Conservation (phyloP, 2,329 filamentous ascomycete genomes). For the Ilyonectria sp. region DNA sequence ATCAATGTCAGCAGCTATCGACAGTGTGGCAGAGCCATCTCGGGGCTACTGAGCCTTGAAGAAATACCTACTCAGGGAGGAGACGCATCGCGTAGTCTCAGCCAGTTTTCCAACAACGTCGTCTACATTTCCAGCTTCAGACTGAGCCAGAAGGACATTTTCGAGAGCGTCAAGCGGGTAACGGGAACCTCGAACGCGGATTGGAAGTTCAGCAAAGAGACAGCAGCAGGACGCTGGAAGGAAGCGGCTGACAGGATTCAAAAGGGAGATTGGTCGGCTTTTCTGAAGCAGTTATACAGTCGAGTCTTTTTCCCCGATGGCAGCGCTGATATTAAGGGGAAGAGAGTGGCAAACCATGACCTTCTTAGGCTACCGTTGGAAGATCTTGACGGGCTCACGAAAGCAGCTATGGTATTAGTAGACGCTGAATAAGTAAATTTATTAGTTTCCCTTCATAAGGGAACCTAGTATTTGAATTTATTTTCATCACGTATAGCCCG, state of each 20-base stretch:
- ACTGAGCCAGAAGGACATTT: slow-evolving; percentile 76
- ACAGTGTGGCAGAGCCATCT: slow-evolving; percentile 71
- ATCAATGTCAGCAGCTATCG: slow-evolving; percentile 73
- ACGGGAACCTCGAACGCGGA: slow-evolving; percentile 70
- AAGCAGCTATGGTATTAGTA: neutral
- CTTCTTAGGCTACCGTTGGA: slow-evolving; percentile 71
- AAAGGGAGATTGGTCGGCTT: slow-evolving; percentile 58
- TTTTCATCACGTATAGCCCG: no score
- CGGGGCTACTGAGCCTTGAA: slow-evolving; percentile 62
- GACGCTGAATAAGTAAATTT: neutral
- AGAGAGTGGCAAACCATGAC: slow-evolving; percentile 60
- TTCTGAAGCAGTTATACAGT: slow-evolving; percentile 67
- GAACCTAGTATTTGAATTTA: no score
- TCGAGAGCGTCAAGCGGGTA: slow-evolving; percentile 72
- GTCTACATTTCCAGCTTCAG: slow-evolving; percentile 72
- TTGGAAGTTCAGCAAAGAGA: slow-evolving; percentile 62
- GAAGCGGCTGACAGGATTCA: slow-evolving; percentile 63
- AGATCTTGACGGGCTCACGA: slow-evolving; percentile 64
- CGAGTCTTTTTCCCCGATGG: slow-evolving; percentile 65
- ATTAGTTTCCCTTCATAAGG: neutral
- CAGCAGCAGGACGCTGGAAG: slow-evolving; percentile 61
- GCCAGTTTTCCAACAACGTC: slow-evolving; percentile 57
- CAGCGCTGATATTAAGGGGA: slow-evolving; percentile 59
- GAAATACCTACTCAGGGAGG: slow-evolving; percentile 59
- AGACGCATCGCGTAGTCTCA: slow-evolving; percentile 51